Conservation (phyloP, 2,329 filamentous ascomycete genomes). For the Alternaria atra region DNA sequence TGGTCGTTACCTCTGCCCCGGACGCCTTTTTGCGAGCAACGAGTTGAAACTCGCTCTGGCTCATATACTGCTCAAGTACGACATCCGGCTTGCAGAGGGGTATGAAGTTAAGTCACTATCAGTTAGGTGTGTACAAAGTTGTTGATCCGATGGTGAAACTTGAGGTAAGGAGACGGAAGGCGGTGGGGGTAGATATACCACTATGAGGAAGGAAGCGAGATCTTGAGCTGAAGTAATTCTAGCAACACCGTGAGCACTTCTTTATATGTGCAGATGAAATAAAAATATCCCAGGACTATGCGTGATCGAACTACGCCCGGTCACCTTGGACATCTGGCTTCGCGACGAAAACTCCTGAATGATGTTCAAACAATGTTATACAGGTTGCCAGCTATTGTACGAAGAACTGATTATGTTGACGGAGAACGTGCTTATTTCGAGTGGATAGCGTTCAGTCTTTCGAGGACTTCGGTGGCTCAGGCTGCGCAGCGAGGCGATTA, state of each 20-base stretch:
- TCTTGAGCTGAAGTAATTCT: neutral
- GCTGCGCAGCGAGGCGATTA: slow-evolving; percentile 32
- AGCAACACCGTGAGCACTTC: neutral
- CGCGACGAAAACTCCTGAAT: neutral
- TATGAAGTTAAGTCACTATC: neutral
- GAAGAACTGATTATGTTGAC: neutral
- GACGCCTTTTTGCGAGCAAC: neutral
- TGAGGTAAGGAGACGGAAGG: neutral
- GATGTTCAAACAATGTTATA: slow-evolving; percentile 14
- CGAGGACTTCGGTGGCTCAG: slow-evolving; percentile 19
- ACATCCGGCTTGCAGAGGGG: neutral
- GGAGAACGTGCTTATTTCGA: neutral
- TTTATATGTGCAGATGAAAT: neutral
- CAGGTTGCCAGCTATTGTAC: neutral
- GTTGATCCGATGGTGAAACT: neutral
- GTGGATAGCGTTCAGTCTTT: slow-evolving; percentile 15
- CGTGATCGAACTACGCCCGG: neutral
- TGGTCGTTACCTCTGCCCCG: too few relatives aligned
- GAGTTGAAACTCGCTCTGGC: neutral
- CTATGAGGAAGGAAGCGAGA: too few relatives aligned
- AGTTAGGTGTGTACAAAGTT: neutral
- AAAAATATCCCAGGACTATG: neutral
- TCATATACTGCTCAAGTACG: neutral
- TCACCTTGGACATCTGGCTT: neutral
- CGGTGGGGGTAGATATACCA: neutral